Evolutionary conservation across 371 early-diverging fungal species (phyloP).

Genomic region (Actinomucor elegans): DNA sequence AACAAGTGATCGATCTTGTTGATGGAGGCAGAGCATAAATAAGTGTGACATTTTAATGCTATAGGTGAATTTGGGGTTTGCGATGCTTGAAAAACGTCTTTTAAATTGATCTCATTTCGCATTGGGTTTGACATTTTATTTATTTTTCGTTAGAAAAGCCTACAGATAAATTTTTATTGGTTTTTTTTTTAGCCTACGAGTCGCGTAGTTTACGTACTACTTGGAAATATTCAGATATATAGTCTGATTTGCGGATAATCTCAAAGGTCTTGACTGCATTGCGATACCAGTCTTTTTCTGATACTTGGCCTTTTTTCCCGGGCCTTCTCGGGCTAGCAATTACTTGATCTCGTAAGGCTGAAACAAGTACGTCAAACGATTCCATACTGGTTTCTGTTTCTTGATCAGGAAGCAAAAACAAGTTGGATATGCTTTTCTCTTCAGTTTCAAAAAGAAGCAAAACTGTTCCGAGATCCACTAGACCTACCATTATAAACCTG

Average conservation of each 20-base stretch:
- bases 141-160: background rate
- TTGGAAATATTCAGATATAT: conserved; percentile 34
- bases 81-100: conserved; percentile 1
- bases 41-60: background rate
- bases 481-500: no score
- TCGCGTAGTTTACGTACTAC: conserved; percentile 22
- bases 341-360: conserved; percentile 47
- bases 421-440: conserved; percentile 11
- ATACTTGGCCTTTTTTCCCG: conserved; percentile 49
- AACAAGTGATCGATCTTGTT: conserved; percentile 14
- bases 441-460: conserved; percentile 21
- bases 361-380: conserved; percentile 33
- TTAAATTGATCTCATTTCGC: conserved; percentile 11
- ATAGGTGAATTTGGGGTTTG: conserved; percentile 4
- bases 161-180: background rate
- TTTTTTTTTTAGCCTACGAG: conserved; percentile 2
- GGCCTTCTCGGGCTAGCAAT: conserved; percentile 45
- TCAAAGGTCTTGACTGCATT: conserved; percentile 44
- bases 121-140: background rate
- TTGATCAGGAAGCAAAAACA: conserved; percentile 27
- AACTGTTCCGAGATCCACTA: conserved; percentile 26
- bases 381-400: conserved; percentile 13
- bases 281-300: conserved; percentile 55
- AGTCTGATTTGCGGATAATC: conserved; percentile 41
- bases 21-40: background rate